A percentile compares a stretch with the other conserved stretches of the same genome.
Evolutionary conservation across 345 rosid species (phyloP).

Genomic region (Lepidium sativum): DNA sequence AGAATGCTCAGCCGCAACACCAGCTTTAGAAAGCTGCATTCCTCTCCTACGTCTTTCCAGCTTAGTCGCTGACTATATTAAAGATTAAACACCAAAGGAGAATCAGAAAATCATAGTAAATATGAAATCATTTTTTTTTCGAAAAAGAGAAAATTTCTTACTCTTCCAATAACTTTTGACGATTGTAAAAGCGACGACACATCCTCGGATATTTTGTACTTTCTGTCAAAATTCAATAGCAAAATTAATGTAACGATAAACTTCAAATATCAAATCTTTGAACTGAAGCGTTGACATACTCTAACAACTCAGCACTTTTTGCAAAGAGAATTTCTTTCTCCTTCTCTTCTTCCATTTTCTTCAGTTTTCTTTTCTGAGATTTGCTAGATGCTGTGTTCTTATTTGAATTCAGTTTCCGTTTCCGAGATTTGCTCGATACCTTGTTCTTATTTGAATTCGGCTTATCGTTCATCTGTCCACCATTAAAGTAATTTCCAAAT

Average conservation of each 20-base stretch:
- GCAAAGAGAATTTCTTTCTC: conserved; percentile 36
- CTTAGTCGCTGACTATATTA: conserved; percentile 46
- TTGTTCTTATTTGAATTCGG: conserved; percentile 12
- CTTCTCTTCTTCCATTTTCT: conserved; percentile 78
- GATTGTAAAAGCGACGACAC: conserved; percentile 59
- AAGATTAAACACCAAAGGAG: conserved; percentile 5
- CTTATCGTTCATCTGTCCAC: conserved; percentile 20
- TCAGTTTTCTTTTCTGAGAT: conserved; percentile 57
- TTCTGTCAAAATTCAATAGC: conserved; percentile 33
- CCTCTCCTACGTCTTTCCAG: conserved; percentile 53
- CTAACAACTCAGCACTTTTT: conserved; percentile 42
- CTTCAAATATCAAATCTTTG: neutral
- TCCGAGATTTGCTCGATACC: conserved; percentile 43
- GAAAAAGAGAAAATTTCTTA: conserved; percentile 26
- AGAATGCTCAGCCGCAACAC: conserved; percentile 31
- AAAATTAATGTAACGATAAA: neutral
- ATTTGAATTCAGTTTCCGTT: conserved; percentile 44
- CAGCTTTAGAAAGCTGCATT: conserved; percentile 52
- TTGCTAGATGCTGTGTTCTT: conserved; percentile 34
- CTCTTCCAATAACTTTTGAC: conserved; percentile 54
- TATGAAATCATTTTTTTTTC: neutral
- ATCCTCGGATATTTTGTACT: conserved; percentile 57
- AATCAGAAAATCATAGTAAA: neutral
- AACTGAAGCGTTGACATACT: conserved; percentile 34
- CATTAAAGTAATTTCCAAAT: neutral